Evolutionary conservation across 208 protist genomes (phyloP).

Genomic region (Borovskyia barvae): DNA sequence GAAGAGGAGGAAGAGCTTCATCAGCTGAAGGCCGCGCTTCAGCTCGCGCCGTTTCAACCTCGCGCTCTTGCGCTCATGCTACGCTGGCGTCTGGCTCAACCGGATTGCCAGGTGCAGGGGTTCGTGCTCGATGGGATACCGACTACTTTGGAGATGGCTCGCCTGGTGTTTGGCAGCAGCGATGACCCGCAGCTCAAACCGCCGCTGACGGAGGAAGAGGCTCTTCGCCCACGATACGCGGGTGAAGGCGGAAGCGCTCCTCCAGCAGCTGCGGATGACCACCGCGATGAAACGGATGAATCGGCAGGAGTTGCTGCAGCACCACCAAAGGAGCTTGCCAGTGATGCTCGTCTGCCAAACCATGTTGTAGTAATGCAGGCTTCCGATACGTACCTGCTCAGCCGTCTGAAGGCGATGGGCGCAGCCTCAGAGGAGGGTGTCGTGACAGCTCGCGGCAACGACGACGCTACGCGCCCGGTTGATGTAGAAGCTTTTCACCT

Average conservation of each 20-base stretch:
- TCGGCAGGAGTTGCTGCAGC: conserved; percentile 12
- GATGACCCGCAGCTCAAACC: conserved; percentile 33
- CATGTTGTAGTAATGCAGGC: conserved; percentile 79
- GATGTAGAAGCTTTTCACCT: conserved; percentile 66
- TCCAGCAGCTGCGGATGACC: not conserved
- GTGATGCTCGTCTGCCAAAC: conserved; percentile 65
- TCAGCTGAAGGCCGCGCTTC: conserved; percentile 48
- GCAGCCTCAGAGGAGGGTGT: conserved; percentile 16
- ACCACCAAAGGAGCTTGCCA: conserved; percentile 35
- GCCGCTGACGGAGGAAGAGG: conserved; percentile 80
- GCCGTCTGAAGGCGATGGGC: conserved; percentile 49
- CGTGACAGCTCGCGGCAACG: not conserved
- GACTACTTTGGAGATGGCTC: conserved; percentile 73
- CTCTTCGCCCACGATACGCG: conserved; percentile 33
- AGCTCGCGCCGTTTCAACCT: conserved; percentile 75
- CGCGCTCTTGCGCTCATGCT: conserved; percentile 86
- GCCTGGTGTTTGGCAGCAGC: conserved; percentile 69
- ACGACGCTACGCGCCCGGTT: conserved; percentile 15
- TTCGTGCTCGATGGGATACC: conserved; percentile 93
- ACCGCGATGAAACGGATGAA: not conserved
- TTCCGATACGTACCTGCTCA: conserved; percentile 72
- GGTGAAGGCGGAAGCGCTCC: conserved; percentile 3
- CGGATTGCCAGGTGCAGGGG: conserved; percentile 89
- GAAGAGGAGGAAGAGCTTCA: conserved; percentile 72
- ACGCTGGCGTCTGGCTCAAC: conserved; percentile 78